A percentile compares a stretch with the other conserved stretches of the same genome.
Evolutionary conservation across 1,284 basidiomycete genomes (phyloP).

Genomic region (Amylostereum areolatum): DNA sequence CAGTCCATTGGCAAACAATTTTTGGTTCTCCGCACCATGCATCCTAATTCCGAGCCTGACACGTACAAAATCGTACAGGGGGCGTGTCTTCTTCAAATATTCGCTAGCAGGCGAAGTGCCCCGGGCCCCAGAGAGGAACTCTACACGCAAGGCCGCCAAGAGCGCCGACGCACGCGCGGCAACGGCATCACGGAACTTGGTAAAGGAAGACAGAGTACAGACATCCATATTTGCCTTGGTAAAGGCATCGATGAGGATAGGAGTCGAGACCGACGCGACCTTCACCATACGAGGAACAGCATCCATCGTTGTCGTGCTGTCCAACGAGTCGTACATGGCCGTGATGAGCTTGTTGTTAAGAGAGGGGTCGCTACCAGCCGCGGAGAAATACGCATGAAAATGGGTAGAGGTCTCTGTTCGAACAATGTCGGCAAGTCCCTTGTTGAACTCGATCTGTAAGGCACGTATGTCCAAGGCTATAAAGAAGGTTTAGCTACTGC

Average conservation of each 20-base stretch:
- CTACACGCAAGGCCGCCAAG: constrained; percentile 43
- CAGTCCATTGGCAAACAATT: constrained; percentile 47
- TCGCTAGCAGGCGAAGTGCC: constrained; percentile 53
- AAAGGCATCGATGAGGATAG: constrained; percentile 56
- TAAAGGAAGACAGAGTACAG: constrained; percentile 26
- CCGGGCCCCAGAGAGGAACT: constrained; percentile 48
- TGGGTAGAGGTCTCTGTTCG: constrained; percentile 41
- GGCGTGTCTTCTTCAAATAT: constrained; percentile 57
- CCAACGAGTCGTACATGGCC: constrained; percentile 47
- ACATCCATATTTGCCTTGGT: constrained; percentile 28
- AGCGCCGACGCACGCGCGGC: constrained; percentile 39
- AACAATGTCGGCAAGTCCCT: constrained; percentile 42
- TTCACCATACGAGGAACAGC: constrained; percentile 57
- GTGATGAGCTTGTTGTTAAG: constrained; percentile 27
- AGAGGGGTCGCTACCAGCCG: constrained; percentile 26
- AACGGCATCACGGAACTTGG: constrained; percentile 45
- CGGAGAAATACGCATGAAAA: constrained; percentile 38
- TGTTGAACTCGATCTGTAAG: constrained; percentile 58
- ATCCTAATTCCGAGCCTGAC: constrained; percentile 61
- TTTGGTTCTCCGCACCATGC: constrained; percentile 67
- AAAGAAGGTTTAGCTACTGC: neutral
- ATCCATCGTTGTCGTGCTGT: constrained; percentile 68
- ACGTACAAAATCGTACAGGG: constrained; percentile 71
- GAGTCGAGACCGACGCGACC: constrained; percentile 56
- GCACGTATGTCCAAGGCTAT: constrained; percentile 72